Percentiles rank a stretch among this genome's conserved stretches.
Evolutionary conservation across 306 rosid species (phyloP).

Genomic region (Begonia masoniana): DNA sequence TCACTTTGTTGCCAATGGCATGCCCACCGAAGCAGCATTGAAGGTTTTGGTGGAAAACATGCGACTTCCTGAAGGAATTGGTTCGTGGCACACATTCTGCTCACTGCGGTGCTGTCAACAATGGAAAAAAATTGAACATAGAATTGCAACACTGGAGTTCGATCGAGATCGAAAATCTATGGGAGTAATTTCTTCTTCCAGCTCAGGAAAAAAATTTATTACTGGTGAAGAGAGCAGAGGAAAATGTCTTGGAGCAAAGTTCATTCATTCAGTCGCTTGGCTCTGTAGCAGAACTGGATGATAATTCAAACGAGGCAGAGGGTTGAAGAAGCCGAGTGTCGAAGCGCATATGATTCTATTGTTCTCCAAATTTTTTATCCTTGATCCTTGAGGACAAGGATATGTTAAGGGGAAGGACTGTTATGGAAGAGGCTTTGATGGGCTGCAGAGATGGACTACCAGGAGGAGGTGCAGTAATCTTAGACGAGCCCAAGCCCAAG

Average conservation of each 20-base stretch:
- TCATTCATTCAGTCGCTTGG: conserved; percentile 61
- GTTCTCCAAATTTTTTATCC: too few relatives aligned
- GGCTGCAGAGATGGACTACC: too few relatives aligned
- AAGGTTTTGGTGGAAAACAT: conserved; percentile 92
- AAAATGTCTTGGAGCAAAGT: conserved; percentile 76
- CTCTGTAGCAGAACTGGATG: conserved; percentile 43
- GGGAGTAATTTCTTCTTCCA: conserved; percentile 41
- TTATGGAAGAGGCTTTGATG: too few relatives aligned
- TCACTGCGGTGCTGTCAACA: conserved; percentile 61
- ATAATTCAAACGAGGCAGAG: conserved; percentile 29
- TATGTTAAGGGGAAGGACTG: too few relatives aligned
- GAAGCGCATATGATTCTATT: too few relatives aligned
- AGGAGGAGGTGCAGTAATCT: too few relatives aligned
- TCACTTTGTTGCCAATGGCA: too few relatives aligned
- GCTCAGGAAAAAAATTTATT: conserved; percentile 57
- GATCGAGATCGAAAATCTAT: conserved; percentile 84
- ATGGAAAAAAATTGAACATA: conserved; percentile 69
- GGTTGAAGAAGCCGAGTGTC: too few relatives aligned
- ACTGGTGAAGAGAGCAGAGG: conserved; percentile 93
- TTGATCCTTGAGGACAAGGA: too few relatives aligned
- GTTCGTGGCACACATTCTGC: conserved; percentile 11
- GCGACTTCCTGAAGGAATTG: conserved; percentile 58
- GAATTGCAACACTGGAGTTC: conserved; percentile 77
- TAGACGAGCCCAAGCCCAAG: too few relatives aligned
- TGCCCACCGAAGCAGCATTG: too few relatives aligned